Percentiles rank a stretch among this genome's conserved stretches.
These are phyloP conservation scores for Durio zibethinus DNA, from an alignment of 345 rosid species.

Conservation along the genomic window DNA sequence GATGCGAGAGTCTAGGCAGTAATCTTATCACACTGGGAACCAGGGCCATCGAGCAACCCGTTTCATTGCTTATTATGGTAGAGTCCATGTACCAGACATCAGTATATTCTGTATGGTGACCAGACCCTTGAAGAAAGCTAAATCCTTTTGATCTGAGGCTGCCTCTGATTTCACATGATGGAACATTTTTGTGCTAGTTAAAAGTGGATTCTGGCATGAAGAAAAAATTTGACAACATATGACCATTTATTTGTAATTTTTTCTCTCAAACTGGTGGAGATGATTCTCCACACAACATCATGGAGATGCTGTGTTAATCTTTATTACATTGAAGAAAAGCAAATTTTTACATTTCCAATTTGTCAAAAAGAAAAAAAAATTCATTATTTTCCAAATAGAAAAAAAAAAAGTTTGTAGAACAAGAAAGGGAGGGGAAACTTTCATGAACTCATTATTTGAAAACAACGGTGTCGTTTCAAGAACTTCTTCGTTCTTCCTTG, in stretches of 20 bases:
- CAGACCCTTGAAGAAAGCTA: background rate
- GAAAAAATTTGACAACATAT: background rate
- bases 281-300: background rate
- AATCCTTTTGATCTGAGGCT: background rate
- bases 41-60: background rate
- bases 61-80: background rate
- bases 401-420: no score
- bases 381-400: no score
- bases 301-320: background rate
- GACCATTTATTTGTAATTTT: background rate
- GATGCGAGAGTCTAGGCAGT: background rate
- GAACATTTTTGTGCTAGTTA: background rate
- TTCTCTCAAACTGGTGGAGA: background rate
- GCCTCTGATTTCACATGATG: background rate
- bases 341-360: background rate
- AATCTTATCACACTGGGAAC: background rate
- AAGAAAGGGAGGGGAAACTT: no score
- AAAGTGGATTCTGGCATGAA: background rate
- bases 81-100: background rate
- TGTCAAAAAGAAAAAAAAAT: no score
- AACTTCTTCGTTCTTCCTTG: background rate
- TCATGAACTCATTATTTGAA: no score
- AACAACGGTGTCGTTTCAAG: background rate
- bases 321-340: background rate
- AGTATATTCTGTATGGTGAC: background rate